Evolutionary conservation across 2,329 filamentous ascomycete species (phyloP).

Genomic region (Harringtonia aguacate): DNA sequence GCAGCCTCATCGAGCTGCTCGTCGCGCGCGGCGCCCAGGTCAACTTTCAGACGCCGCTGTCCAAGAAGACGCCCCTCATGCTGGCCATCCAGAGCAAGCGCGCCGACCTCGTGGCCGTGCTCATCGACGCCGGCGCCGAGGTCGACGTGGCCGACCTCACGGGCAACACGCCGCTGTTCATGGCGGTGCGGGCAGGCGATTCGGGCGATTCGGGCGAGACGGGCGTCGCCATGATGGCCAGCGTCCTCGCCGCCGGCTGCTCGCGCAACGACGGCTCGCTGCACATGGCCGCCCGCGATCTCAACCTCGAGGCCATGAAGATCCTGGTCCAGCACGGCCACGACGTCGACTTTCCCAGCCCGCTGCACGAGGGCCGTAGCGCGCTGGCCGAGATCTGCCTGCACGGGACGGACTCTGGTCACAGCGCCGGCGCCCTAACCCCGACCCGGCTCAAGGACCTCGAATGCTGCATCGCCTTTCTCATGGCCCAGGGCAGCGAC

Average conservation of each 20-base stretch:
- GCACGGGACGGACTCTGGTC: slow-evolving; percentile 35
- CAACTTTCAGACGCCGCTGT: slow-evolving; percentile 40
- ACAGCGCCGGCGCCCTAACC: slow-evolving; percentile 22
- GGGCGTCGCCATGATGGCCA: slow-evolving; percentile 41
- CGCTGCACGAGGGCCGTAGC: slow-evolving; percentile 49
- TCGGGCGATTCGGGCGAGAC: no score
- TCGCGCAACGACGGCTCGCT: slow-evolving; percentile 54
- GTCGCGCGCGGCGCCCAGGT: slow-evolving; percentile 45
- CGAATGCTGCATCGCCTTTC: slow-evolving; percentile 44
- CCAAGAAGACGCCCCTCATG: slow-evolving; percentile 47
- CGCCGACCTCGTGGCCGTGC: slow-evolving; percentile 42
- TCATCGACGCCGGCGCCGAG: slow-evolving; percentile 30
- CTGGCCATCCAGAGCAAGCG: slow-evolving; percentile 45
- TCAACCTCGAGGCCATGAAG: slow-evolving; percentile 45
- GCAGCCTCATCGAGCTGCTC: slow-evolving; percentile 43
- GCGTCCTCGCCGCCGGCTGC: slow-evolving; percentile 43
- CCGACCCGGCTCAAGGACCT: slow-evolving; percentile 39
- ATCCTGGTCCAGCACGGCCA: slow-evolving; percentile 49
- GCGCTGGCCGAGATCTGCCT: slow-evolving; percentile 54
- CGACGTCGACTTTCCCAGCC: slow-evolving; percentile 54
- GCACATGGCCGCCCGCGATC: slow-evolving; percentile 50
- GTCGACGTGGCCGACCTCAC: slow-evolving; percentile 39
- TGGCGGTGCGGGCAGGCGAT: slow-evolving; percentile 46
- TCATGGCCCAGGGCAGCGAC: slow-evolving; percentile 47
- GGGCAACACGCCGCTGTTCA: slow-evolving; percentile 45